Conservation (phyloP, 192 early-diverging fungal species). For the Phlyctochytrium planicorne region DNA sequence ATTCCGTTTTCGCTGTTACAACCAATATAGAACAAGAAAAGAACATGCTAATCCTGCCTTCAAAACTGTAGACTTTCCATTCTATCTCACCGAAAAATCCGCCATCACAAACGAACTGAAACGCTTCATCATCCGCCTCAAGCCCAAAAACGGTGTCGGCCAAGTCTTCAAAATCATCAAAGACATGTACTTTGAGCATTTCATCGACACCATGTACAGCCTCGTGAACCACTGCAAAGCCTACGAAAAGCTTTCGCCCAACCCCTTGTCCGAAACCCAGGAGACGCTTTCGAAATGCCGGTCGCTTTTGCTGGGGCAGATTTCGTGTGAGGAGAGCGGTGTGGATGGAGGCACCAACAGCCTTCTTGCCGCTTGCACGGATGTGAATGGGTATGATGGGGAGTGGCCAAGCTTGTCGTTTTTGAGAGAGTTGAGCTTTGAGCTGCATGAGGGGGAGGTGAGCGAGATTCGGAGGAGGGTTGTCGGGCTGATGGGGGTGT, state of each 20-base stretch:
- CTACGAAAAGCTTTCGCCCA: not conserved
- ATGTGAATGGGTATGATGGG: not conserved
- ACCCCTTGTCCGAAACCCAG: too few relatives aligned
- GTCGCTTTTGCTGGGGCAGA: too few relatives aligned
- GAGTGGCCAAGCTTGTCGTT: not conserved
- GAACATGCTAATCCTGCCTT: too few relatives aligned
- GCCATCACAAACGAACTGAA: conserved; percentile 1
- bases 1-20: too few relatives aligned
- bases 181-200: not conserved
- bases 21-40: too few relatives aligned
- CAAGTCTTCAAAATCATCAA: not conserved
- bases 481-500: too few relatives aligned
- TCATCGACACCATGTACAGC: not conserved
- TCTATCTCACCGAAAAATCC: not conserved
- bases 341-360: not conserved
- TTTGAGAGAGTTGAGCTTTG: not conserved
- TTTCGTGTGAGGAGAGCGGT: too few relatives aligned
- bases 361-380: not conserved
- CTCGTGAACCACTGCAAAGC: not conserved
- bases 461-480: too few relatives aligned
- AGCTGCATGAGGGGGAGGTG: not conserved
- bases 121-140: not conserved
- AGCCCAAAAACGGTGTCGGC: not conserved
- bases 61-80: too few relatives aligned
- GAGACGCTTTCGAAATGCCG: too few relatives aligned